Evolutionary conservation across 768 basidiomycete genomes (phyloP), one percentile per base, ranked within the genome.

Genomic region (Phaeotremella fagi): DNA sequence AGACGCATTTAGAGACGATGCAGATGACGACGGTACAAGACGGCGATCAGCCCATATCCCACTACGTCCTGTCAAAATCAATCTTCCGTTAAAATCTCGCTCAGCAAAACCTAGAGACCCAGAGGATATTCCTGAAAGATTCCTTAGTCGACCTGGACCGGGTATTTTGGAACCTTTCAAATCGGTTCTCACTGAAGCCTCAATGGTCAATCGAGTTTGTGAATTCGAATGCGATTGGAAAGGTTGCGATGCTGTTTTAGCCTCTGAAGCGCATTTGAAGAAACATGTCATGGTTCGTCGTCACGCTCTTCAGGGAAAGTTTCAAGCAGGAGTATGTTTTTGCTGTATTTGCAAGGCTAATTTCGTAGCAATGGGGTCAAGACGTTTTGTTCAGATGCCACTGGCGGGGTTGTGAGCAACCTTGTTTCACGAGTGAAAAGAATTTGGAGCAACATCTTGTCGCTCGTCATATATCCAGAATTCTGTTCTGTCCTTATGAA

Each of bases 1-100:
- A 62, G 64, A 66, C 22, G 35, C 56, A 6, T 63, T 63, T 50
- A 54, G 64, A 20, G 61, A 66, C 45, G 64, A 66, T 29, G 58
- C 57, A 38, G 62, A 60, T 14, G 64, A 66, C 7, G 58, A 60
- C 28, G 18, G 2, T 22, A 4, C 44, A 3, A 27, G 41, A 2
- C 44, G 31, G 18, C 57, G 54, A 3, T 7, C 42, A 14, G 52
- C 29, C 16, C 51, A 55, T 16, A 37, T 27, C 11, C 22, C 26
- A 20, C 48, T 63, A 15, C 55, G 64, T n/a, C 50, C 58, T 3
- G 37, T 54, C n/a, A 63, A 61, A 23, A 36, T 54, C 5, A 24
- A 38, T 12, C 35, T 50, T 5, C 56, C 55, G 3, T 33, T 51
- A 28, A 38, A 48, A 4, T 20, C 50, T 2, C 27, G 57, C 6